Evolutionary conservation across 345 rosid genomes (phyloP).

Genomic region (Euphorbia tirucalli): DNA sequence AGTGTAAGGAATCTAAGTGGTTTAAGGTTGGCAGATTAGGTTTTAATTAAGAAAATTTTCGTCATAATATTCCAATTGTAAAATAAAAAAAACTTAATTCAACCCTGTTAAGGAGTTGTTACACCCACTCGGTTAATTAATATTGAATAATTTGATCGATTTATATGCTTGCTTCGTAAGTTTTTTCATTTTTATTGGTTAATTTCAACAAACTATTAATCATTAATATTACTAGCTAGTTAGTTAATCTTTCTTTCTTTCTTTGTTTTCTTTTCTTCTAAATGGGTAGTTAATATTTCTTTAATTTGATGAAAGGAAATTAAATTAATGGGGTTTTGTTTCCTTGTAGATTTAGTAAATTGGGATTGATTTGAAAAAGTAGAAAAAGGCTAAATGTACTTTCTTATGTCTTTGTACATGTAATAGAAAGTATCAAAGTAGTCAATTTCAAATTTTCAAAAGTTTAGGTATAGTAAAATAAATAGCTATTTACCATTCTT

Average conservation of each 20-base stretch:
- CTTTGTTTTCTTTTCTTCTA: too few relatives aligned
- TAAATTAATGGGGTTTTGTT: background rate
- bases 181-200: slow-evolving; percentile 3
- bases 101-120: slow-evolving; percentile 46
- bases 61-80: slow-evolving; percentile 13
- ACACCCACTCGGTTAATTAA: slow-evolving; percentile 52
- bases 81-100: slow-evolving; percentile 24
- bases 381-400: background rate
- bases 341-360: background rate
- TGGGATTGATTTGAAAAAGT: background rate
- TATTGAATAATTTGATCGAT: slow-evolving; percentile 1
- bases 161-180: slow-evolving; percentile 42
- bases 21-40: slow-evolving; percentile 65
- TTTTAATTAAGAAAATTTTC: slow-evolving; percentile 43
- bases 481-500: too few relatives aligned
- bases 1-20: slow-evolving; percentile 18
- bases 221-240: slow-evolving; percentile 3
- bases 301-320: too few relatives aligned
- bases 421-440: background rate
- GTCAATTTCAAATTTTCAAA: too few relatives aligned
- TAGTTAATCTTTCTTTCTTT: too few relatives aligned
- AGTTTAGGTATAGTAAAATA: too few relatives aligned
- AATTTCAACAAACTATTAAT: slow-evolving; percentile 16
- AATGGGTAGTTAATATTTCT: too few relatives aligned
- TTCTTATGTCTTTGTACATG: background rate